Evolutionary conservation across 768 basidiomycete genomes (phyloP), one percentile per base, ranked within the genome.

Genomic region (Tubosaeta sp.): DNA sequence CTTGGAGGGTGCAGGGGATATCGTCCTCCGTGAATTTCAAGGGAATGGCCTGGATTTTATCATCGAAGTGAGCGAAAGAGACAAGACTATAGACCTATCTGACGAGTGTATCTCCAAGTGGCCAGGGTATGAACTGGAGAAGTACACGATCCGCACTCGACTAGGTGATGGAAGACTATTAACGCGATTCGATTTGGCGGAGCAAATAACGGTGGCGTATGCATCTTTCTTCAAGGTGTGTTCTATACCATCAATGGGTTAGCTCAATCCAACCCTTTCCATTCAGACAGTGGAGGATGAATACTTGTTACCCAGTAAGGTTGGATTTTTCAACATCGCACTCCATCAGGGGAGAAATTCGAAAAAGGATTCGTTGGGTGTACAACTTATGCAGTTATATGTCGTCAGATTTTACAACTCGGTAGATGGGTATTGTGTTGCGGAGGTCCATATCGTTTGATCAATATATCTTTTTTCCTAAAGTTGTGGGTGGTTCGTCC

Each of bases 251-350:
- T 5, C 16, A 16, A 4, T 21, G 41, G 5, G 16, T 19, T 41
- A 19, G 10, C 41, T 43, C 29, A 40, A 6, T 6, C 14, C 6
- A 2, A 25, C 22, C 25, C 22, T 25, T 24, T 12, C 22, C 14
- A 8, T 40, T 40, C 22, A 53, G 52, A 40, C 34, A 27, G 43
- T 53, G 10, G 43, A 48, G 4, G 19, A 24, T 4, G 13, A 31
- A 11, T 19, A 6, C 3, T 3, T 47, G 36, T 16, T 53, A 14
- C 52, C 52, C 5, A 24, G 4, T 12, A 2, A 44, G 1, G 6
- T 45, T 9, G 52, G 52, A 3, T 44, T 44, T 14, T 53, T 30
- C 36, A 53, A 53, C 18, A 45, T 53, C 14, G 40, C 47, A 3
- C 47, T 53, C 5, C 52, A 53, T 27, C 52, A 48, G 39, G 35